Evolutionary conservation across 176 grass and related monocot species (phyloP).

Genomic region (Cenchrus americanus): DNA sequence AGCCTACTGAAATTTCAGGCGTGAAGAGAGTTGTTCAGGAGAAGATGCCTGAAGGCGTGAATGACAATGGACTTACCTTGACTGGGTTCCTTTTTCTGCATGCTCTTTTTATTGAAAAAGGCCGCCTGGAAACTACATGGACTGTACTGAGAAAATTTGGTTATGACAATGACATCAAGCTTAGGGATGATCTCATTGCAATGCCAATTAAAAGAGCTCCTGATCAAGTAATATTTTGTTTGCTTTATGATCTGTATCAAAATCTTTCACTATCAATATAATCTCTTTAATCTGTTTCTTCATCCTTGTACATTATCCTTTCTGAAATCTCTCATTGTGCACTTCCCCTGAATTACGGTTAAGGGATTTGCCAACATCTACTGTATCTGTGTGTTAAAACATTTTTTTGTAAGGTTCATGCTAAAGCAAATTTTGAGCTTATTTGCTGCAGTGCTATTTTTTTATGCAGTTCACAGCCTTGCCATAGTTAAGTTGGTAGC

Average conservation of each 20-base stretch:
- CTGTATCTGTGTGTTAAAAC: not conserved
- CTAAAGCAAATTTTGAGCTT: not conserved
- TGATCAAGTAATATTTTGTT: constrained; percentile 79
- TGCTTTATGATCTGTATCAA: constrained; percentile 8
- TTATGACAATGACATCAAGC: constrained; percentile 95
- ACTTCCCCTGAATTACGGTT: not conserved
- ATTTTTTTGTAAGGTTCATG: not conserved
- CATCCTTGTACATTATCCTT: not conserved
- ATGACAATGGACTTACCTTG: constrained; percentile 81
- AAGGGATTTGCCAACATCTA: not conserved
- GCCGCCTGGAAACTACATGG: constrained; percentile 95
- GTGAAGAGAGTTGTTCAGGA: constrained; percentile 98
- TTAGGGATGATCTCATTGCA: constrained; percentile 88
- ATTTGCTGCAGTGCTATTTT: not conserved
- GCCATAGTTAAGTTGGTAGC: not conserved
- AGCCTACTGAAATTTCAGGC: constrained; percentile 84
- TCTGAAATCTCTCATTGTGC: constrained; percentile 1
- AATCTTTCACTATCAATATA: not conserved
- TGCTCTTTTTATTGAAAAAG: constrained; percentile 98
- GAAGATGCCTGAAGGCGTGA: constrained; percentile 95
- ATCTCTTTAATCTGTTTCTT: not conserved
- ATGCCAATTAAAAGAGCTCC: constrained; percentile 73
- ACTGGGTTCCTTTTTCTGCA: constrained; percentile 97
- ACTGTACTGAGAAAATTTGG: constrained; percentile 96
- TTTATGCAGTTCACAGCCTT: not conserved